Evolutionary conservation across 768 basidiomycete genomes (phyloP).

Genomic region (Hydnomerulius pinastri): DNA sequence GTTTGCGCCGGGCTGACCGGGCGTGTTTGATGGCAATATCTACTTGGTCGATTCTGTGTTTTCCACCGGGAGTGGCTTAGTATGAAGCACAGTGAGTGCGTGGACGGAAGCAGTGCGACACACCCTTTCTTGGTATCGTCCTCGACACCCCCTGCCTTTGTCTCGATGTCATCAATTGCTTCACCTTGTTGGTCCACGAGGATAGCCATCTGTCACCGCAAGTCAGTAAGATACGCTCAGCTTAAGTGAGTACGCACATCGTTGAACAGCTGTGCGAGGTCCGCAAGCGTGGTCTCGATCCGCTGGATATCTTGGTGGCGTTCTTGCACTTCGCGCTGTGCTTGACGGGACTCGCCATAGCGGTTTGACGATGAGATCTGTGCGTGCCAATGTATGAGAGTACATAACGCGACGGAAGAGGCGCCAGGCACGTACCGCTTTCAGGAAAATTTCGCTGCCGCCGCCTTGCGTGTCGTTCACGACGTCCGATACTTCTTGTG

Average conservation of each 20-base stretch:
- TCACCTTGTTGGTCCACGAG: conserved; percentile 83
- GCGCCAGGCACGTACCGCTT: conserved; percentile 49
- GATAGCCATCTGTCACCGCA: conserved; percentile 62
- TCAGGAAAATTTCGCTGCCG: conserved; percentile 70
- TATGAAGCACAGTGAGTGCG: neutral
- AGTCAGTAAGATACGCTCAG: neutral
- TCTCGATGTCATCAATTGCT: conserved; percentile 63
- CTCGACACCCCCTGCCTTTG: conserved; percentile 61
- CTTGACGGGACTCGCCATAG: conserved; percentile 81
- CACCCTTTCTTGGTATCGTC: conserved; percentile 73
- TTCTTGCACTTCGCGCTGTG: conserved; percentile 86
- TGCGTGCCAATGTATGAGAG: neutral
- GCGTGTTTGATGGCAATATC: conserved; percentile 70
- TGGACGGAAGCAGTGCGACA: conserved; percentile 21
- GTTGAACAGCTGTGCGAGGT: conserved; percentile 84
- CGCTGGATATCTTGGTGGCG: conserved; percentile 82
- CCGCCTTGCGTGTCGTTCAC: conserved; percentile 64
- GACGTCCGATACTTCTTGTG: conserved; percentile 72
- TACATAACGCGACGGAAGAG: neutral
- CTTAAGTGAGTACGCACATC: conserved; percentile 52
- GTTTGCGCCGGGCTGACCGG: conserved; percentile 70
- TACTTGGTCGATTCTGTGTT: conserved; percentile 57
- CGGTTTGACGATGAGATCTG: conserved; percentile 76
- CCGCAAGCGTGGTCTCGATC: conserved; percentile 86
- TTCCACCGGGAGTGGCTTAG: neutral